Conservation (phyloP, 768 basidiomycete species). For the Tephrocybe rancida region DNA sequence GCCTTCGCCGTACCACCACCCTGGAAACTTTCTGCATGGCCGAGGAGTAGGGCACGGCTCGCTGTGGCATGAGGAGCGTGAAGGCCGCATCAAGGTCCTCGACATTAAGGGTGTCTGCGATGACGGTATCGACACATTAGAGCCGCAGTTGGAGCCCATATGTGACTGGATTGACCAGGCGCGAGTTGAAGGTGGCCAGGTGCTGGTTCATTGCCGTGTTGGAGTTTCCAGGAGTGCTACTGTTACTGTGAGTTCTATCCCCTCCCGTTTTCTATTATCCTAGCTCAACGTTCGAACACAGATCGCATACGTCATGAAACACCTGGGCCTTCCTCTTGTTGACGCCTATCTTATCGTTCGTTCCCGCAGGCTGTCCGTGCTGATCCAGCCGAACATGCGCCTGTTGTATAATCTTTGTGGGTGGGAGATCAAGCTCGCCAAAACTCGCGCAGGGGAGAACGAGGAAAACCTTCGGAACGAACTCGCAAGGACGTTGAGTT, state of each 20-base stretch:
- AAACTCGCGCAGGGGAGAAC: conserved; percentile 61
- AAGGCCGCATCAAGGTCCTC: conserved; percentile 87
- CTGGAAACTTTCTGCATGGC: conserved; percentile 36
- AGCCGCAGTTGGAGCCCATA: conserved; percentile 85
- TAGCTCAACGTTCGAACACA: conserved; percentile 23
- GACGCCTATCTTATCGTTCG: conserved; percentile 94
- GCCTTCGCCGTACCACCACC: conserved; percentile 27
- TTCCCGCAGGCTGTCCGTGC: conserved; percentile 83
- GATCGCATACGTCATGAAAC: conserved; percentile 98
- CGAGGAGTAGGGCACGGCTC: conserved; percentile 66
- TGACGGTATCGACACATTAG: conserved; percentile 94
- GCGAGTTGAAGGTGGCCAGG: conserved; percentile 78
- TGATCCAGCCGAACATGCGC: conserved; percentile 97
- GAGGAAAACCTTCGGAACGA: conserved; percentile 54
- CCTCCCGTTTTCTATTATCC: neutral
- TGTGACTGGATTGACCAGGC: conserved; percentile 95
- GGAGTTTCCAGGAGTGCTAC: conserved; percentile 96
- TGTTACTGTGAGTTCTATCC: conserved; percentile 71
- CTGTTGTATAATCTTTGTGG: conserved; percentile 92
- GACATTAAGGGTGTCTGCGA: conserved; percentile 94
- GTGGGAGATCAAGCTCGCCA: conserved; percentile 94
- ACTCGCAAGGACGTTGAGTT: conserved; percentile 70
- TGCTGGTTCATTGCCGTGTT: conserved; percentile 98
- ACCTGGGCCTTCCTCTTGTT: conserved; percentile 80
- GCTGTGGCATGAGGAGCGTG: conserved; percentile 85